phyloP scores from a whole-genome alignment of 257 asterid species.

The Linderniella brevidens region DNA sequence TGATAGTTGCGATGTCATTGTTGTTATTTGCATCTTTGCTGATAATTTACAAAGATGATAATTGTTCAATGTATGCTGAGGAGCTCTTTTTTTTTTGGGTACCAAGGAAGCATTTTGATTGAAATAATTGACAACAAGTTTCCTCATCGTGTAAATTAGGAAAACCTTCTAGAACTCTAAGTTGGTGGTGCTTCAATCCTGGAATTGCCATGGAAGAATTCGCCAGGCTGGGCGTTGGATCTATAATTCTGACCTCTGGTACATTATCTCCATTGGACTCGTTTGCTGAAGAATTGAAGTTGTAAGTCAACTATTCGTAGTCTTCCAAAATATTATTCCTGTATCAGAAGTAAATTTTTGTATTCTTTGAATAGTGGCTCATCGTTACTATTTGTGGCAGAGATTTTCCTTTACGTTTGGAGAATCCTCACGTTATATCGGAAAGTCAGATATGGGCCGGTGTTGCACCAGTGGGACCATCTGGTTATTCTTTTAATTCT shows the following conservation, averaged over 20 bases:
- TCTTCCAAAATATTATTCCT: background rate
- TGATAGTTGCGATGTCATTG: too few relatives aligned
- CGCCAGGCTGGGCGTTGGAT: slow-evolving; percentile 60
- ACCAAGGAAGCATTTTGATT: slow-evolving; percentile 10
- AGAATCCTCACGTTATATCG: slow-evolving; percentile 96
- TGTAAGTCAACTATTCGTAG: slow-evolving; percentile 31
- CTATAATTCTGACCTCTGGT: slow-evolving; percentile 94
- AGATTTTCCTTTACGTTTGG: slow-evolving; percentile 86
- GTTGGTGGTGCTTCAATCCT: slow-evolving; percentile 99
- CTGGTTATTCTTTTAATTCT: slow-evolving; percentile 82
- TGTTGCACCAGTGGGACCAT: slow-evolving; percentile 80
- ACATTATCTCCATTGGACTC: slow-evolving; percentile 98
- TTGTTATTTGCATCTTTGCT: too few relatives aligned
- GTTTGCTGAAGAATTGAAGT: slow-evolving; percentile 84
- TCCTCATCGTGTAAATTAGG: slow-evolving; percentile 27
- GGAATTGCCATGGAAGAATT: slow-evolving; percentile 97
- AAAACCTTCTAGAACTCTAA: slow-evolving; percentile 58
- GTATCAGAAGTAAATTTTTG: too few relatives aligned
- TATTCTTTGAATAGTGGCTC: too few relatives aligned
- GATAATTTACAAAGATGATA: too few relatives aligned
- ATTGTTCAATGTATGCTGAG: too few relatives aligned
- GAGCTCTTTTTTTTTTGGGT: slow-evolving; percentile 5
- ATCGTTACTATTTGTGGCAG: slow-evolving; percentile 15
- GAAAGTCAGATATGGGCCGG: slow-evolving; percentile 93
- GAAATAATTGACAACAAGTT: slow-evolving; percentile 7